phyloP scores from a whole-genome alignment of 805 yeast genomes.

The Groenewaldozyma salmanticensis region DNA sequence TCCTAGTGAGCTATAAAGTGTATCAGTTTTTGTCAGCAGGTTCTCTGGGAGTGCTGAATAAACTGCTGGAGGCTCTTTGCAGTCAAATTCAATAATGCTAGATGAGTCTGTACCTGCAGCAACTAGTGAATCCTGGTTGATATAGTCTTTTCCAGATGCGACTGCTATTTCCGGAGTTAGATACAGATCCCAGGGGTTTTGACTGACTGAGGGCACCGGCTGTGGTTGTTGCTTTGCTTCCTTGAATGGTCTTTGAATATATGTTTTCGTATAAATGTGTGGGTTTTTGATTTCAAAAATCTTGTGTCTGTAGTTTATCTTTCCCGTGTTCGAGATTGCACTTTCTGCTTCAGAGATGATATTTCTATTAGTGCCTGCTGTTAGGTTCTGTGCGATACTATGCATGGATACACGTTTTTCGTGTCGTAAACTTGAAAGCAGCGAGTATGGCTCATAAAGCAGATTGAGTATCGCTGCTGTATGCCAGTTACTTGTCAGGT shows the following conservation, averaged over 20 bases:
- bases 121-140: constrained; percentile 7
- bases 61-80: constrained; percentile 11
- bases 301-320: neutral
- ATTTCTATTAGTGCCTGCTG: constrained; percentile 36
- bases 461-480: constrained; percentile 30
- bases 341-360: constrained; percentile 35
- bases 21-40: constrained; percentile 5
- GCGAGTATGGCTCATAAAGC: constrained; percentile 37
- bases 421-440: constrained; percentile 32
- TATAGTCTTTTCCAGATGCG: no score
- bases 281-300: neutral
- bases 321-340: constrained; percentile 2
- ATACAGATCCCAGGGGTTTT: no score
- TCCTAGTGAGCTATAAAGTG: constrained; percentile 10
- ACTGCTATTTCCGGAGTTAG: no score
- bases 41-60: constrained; percentile 13
- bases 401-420: constrained; percentile 31
- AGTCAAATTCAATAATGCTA: constrained; percentile 8
- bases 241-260: neutral
- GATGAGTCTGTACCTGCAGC: constrained; percentile 11
- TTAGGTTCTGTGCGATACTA: constrained; percentile 34
- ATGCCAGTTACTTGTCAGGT: constrained; percentile 35
- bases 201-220: neutral
- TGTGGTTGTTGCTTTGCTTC: no score
- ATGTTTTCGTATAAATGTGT: neutral